phyloP scores from a whole-genome alignment of 2,329 filamentous ascomycete genomes.

The Epicoccum sorghinum region DNA sequence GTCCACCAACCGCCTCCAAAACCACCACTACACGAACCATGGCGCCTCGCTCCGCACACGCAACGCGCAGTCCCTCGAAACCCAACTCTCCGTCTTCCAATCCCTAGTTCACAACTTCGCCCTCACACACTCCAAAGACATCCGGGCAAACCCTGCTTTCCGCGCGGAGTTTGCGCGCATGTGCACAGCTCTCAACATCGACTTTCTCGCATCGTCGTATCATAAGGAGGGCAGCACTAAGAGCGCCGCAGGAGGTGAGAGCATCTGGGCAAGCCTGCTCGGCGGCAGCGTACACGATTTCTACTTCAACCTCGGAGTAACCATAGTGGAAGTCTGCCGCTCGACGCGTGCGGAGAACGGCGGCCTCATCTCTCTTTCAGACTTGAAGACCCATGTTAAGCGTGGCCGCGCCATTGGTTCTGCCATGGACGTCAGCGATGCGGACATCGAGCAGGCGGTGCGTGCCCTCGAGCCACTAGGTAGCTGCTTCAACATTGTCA shows the following conservation, averaged over 20 bases:
- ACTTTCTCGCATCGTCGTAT: constrained; percentile 73
- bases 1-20: constrained; percentile 67
- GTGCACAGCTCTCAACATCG: constrained; percentile 96
- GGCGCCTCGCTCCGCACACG: constrained; percentile 83
- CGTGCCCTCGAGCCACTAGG: constrained; percentile 85
- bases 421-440: constrained; percentile 81
- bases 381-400: constrained; percentile 78
- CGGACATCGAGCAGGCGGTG: constrained; percentile 90
- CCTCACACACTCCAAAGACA: constrained; percentile 91
- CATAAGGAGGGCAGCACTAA: constrained; percentile 52
- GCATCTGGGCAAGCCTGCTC: constrained; percentile 90
- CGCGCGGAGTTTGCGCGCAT: constrained; percentile 97
- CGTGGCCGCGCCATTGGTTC: constrained; percentile 70
- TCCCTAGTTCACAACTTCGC: constrained; percentile 94
- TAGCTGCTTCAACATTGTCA: constrained; percentile 83
- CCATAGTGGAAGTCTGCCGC: constrained; percentile 90
- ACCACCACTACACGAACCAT: constrained; percentile 88
- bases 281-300: constrained; percentile 95
- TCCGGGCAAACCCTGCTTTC: constrained; percentile 92
- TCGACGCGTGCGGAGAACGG: constrained; percentile 89
- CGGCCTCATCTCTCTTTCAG: constrained; percentile 82
- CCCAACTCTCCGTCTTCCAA: constrained; percentile 94
- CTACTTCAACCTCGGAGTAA: constrained; percentile 96
- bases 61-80: constrained; percentile 85
- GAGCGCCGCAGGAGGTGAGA: constrained; percentile 55